phyloP scores from a whole-genome alignment of 495 filamentous ascomycete genomes.

The Friedmanniomyces simplex region DNA sequence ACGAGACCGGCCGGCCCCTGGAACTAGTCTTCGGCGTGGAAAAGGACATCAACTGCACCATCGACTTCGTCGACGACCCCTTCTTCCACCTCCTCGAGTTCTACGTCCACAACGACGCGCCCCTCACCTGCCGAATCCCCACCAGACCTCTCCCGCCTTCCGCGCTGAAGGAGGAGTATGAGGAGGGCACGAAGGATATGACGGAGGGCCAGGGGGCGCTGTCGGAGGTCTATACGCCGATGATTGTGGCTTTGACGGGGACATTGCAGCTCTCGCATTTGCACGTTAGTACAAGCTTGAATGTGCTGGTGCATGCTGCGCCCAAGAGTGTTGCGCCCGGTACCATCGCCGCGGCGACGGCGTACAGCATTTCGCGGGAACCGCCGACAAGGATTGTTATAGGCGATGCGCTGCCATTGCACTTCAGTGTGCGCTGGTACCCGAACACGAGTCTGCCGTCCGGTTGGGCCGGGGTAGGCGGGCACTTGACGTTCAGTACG shows the following conservation, averaged over 20 bases:
- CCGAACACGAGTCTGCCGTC: constrained; percentile 56
- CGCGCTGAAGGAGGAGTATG: constrained; percentile 11
- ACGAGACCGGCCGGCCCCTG: constrained; percentile 74
- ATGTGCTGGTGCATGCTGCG: constrained; percentile 72
- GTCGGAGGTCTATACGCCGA: constrained; percentile 44
- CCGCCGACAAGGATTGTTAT: constrained; percentile 63
- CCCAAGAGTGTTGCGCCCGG: constrained; percentile 42
- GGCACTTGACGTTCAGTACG: constrained; percentile 56
- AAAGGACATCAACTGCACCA: constrained; percentile 80
- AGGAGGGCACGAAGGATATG: constrained; percentile 12
- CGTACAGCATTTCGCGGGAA: constrained; percentile 60
- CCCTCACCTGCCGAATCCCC: constrained; percentile 83
- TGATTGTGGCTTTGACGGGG: constrained; percentile 79
- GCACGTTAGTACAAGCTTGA: constrained; percentile 81
- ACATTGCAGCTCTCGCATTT: constrained; percentile 82
- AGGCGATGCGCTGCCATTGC: constrained; percentile 71
- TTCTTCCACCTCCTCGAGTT: constrained; percentile 98
- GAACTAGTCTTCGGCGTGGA: constrained; percentile 79
- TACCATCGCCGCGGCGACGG: constrained; percentile 70
- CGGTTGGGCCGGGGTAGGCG: constrained; percentile 47
- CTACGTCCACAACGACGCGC: constrained; percentile 94
- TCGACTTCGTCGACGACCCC: constrained; percentile 69
- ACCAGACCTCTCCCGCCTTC: constrained; percentile 49
- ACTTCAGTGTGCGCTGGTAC: constrained; percentile 78
- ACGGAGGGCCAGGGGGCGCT: constrained; percentile 24